Evolutionary conservation across 1,284 basidiomycete genomes (phyloP), one percentile per base, ranked within the genome.

Genomic region (Pterulicium gracile): DNA sequence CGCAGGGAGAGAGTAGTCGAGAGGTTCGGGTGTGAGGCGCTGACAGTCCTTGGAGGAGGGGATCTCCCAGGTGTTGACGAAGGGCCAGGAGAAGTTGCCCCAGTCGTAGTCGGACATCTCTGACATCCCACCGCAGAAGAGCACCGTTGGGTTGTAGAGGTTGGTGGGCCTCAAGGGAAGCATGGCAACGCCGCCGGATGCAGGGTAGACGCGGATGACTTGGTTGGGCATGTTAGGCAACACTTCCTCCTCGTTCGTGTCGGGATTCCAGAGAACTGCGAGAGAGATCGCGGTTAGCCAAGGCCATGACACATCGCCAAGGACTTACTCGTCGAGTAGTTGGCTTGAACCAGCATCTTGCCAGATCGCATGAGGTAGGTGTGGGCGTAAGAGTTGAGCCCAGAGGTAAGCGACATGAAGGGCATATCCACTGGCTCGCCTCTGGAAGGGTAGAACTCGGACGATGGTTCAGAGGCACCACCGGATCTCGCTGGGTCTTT

Each of bases 321-420:
- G 1, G 4, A 57, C 55, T 52, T 52, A 60, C 60, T 63, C 0
- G 67, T 72, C 60, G 63, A 79, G 60, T 58, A 67, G 52, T 76
- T 75, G 1, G 74, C 67, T 52, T 79, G 75, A 39, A 77, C 61
- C 53, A 77, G 69, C 21, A 68, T 46, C 52, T 61, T 61, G 51
- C 75, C 75, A 1, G 68, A 71, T 0, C 77, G 75, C 52, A 80
- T 61, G 41, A 80, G 63, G 66, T 71, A 79, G 0, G 72, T 71
- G 43, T 78, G 63, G 17, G 76, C 65, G 55, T 77, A 80, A 24
- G 79, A 61, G 61, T 80, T 97, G 56, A 94, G 75, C 44, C 92
- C 92, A 24, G 88, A 85, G 0, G 92, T 91, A 35, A 77, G 71
- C 50, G 77, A 64, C 66, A 96, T 75, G 66, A 96, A 87, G 47